Conservation (phyloP, 2,329 filamentous ascomycete species). For the Ophiostoma piceae region DNA sequence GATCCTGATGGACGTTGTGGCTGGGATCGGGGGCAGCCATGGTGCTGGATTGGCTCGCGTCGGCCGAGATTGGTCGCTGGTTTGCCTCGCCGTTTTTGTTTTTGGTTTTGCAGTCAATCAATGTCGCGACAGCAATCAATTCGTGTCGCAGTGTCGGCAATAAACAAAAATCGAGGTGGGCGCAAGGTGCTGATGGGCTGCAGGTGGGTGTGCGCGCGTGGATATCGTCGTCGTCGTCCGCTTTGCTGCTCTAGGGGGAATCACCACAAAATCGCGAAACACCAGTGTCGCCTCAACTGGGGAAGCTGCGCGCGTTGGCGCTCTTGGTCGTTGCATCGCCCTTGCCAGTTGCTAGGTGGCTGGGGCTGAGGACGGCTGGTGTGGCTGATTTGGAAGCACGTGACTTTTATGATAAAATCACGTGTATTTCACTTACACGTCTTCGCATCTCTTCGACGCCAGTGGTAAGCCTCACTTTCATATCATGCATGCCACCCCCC, state of each 20-base stretch:
- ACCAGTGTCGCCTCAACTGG: slow-evolving; percentile 4
- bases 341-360: background rate
- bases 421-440: background rate
- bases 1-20: slow-evolving; percentile 34
- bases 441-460: background rate
- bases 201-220: slow-evolving; percentile 16
- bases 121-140: slow-evolving; percentile 2
- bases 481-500: background rate
- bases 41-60: slow-evolving; percentile 13
- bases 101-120: background rate
- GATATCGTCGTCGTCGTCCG: slow-evolving; percentile 15
- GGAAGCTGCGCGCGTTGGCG: slow-evolving; percentile 10
- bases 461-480: background rate
- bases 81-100: background rate
- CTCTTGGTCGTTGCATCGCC: background rate
- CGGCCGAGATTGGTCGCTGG: background rate
- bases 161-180: background rate
- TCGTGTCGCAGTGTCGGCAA: background rate
- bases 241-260: slow-evolving; percentile 15
- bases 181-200: background rate
- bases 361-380: background rate
- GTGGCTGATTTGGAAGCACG: background rate
- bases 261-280: slow-evolving; percentile 19
- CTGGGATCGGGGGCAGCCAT: slow-evolving; percentile 34
- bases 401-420: background rate